Evolutionary conservation across 495 filamentous ascomycete genomes (phyloP).

Genomic region (Lepidopterella palustris): DNA sequence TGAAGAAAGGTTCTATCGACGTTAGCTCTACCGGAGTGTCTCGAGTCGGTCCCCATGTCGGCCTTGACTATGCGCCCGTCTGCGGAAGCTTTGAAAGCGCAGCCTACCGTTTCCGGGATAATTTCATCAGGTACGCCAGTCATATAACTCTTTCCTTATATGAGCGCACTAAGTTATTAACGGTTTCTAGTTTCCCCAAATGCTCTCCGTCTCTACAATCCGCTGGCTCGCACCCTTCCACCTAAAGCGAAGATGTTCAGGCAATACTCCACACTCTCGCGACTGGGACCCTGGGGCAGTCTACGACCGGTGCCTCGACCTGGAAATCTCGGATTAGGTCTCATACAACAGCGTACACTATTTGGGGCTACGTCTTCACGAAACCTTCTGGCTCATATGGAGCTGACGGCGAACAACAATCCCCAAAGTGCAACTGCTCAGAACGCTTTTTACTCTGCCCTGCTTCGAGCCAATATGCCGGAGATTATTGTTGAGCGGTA

Average conservation of each 20-base stretch:
- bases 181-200: slow-evolving; percentile 10
- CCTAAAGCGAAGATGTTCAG: slow-evolving; percentile 8
- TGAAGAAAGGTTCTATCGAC: neutral
- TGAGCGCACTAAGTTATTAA: neutral
- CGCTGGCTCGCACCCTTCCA: slow-evolving; percentile 18
- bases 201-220: slow-evolving; percentile 24
- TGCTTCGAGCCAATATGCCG: slow-evolving; percentile 87
- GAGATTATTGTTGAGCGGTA: slow-evolving; percentile 86
- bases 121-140: slow-evolving; percentile 15
- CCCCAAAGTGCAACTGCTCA: slow-evolving; percentile 78
- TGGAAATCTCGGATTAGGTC: slow-evolving; percentile 14
- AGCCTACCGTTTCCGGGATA: slow-evolving; percentile 16
- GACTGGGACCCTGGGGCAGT: slow-evolving; percentile 9
- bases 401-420: slow-evolving; percentile 87
- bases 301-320: slow-evolving; percentile 15
- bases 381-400: slow-evolving; percentile 60
- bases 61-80: slow-evolving; percentile 13
- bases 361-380: slow-evolving; percentile 52
- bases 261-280: slow-evolving; percentile 25
- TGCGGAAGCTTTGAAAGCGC: slow-evolving; percentile 8
- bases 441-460: slow-evolving; percentile 84
- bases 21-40: slow-evolving; percentile 10
- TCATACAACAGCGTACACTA: slow-evolving; percentile 39
- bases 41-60: slow-evolving; percentile 17
- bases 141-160: neutral